Conservation (phyloP, 805 yeast genomes). For the Alloascoidea hylecoeti region DNA sequence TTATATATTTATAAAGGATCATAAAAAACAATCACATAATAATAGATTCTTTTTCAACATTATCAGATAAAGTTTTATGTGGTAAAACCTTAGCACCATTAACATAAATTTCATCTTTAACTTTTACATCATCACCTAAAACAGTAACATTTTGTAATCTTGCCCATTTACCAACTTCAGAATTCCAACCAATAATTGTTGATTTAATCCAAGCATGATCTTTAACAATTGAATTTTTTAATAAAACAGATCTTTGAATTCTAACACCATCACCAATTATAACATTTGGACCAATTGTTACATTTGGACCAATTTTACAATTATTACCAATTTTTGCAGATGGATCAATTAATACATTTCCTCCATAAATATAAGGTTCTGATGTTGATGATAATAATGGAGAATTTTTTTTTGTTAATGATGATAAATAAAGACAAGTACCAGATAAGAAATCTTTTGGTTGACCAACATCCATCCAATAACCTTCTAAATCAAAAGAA, state of each 20-base stretch:
- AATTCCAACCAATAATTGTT: constrained; percentile 98
- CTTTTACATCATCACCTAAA: constrained; percentile 96
- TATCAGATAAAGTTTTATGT: constrained; percentile 90
- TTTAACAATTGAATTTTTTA: constrained; percentile 82
- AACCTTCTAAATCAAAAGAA: constrained; percentile 96
- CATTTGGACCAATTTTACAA: constrained; percentile 97
- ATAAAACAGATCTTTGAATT: constrained; percentile 87
- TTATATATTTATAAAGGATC: too few relatives aligned
- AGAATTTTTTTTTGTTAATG: constrained; percentile 72
- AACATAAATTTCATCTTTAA: constrained; percentile 95
- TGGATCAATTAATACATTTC: constrained; percentile 90
- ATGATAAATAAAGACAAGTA: constrained; percentile 79
- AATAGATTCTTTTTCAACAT: constrained; percentile 95
- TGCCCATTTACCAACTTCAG: constrained; percentile 97
- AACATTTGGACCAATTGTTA: constrained; percentile 93
- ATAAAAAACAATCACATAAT: too few relatives aligned
- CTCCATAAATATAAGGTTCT: constrained; percentile 71
- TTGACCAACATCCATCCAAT: constrained; percentile 99
- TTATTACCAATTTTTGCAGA: constrained; percentile 84
- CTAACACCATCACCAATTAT: constrained; percentile 97
- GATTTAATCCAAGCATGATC: constrained; percentile 98
- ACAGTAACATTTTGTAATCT: constrained; percentile 97
- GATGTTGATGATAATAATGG: constrained; percentile 42
- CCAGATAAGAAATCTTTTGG: constrained; percentile 99
- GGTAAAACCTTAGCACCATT: constrained; percentile 99